Conservation (phyloP, 176 grass and related monocot species). For the Triticum timopheevii region DNA sequence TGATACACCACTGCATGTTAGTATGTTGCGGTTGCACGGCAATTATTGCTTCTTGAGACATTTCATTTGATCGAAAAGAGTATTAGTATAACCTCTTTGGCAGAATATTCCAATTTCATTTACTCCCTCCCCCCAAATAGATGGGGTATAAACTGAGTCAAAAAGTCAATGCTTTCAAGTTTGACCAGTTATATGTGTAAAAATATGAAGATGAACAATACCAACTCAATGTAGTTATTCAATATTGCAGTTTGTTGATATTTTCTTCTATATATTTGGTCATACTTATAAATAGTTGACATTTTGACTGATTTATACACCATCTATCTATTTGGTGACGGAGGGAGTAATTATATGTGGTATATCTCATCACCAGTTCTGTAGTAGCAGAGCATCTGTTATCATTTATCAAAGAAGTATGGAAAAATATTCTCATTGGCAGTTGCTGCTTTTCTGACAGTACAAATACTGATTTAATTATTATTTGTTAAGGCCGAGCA, state of each 20-base stretch:
- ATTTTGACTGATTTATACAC: too few species aligned
- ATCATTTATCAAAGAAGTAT: background rate
- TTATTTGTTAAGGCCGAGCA: conserved; percentile 45
- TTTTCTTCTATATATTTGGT: too few species aligned
- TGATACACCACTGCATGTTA: background rate
- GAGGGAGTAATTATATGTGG: background rate
- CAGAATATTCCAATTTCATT: background rate
- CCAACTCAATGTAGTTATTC: too few species aligned
- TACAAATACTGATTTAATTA: conserved; percentile 13
- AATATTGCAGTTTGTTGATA: too few species aligned
- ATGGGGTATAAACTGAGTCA: too few species aligned
- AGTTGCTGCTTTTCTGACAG: background rate
- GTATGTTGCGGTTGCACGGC: background rate
- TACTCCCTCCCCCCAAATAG: too few species aligned
- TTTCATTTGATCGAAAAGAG: background rate
- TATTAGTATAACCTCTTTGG: background rate
- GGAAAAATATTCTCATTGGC: background rate
- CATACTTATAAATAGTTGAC: too few species aligned
- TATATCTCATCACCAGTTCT: background rate
- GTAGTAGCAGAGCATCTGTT: background rate
- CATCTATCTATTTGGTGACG: too few species aligned
- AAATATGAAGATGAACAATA: too few species aligned
- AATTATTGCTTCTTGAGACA: background rate
- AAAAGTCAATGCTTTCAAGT: too few species aligned
- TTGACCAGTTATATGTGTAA: too few species aligned